phyloP scores from a whole-genome alignment of 108 stramenopile species.

The Tribonema minus region DNA sequence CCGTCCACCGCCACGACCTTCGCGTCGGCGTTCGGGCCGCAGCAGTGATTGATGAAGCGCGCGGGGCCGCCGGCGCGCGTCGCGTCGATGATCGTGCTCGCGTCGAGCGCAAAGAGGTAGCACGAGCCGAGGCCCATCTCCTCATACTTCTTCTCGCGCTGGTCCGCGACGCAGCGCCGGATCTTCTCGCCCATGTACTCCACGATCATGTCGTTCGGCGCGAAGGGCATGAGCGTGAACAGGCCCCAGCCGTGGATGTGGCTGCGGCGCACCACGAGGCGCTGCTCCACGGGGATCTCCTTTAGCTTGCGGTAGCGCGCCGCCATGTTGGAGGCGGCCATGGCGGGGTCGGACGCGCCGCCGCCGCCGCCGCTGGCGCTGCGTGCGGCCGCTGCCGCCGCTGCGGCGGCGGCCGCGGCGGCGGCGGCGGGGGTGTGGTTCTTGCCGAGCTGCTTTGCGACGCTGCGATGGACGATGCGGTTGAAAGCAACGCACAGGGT shows the following conservation, averaged over 20 bases:
- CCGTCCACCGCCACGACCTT: constrained; percentile 59
- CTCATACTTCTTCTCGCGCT: constrained; percentile 70
- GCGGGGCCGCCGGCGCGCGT: constrained; percentile 79
- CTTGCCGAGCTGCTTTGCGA: no score
- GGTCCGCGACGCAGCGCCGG: constrained; percentile 68
- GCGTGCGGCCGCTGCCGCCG: not conserved
- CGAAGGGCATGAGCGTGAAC: constrained; percentile 66
- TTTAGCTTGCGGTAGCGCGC: constrained; percentile 34
- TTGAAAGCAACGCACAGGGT: no score
- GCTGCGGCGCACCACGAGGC: constrained; percentile 42
- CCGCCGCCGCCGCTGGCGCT: not conserved
- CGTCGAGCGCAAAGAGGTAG: constrained; percentile 86
- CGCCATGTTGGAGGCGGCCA: not conserved
- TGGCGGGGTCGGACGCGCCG: not conserved
- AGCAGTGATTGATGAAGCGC: constrained; percentile 85
- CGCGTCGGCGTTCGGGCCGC: constrained; percentile 79
- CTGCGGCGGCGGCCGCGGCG: no score
- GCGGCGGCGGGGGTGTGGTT: no score
- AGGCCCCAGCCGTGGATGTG: constrained; percentile 87
- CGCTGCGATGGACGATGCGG: no score
- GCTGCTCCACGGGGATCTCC: constrained; percentile 2
- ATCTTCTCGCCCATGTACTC: constrained; percentile 90
- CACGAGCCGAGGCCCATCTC: constrained; percentile 76
- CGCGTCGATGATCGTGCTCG: constrained; percentile 84
- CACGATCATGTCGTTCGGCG: constrained; percentile 70